phyloP scores from a whole-genome alignment of 176 grass and related monocot genomes.

The Tuctoria greenei region DNA sequence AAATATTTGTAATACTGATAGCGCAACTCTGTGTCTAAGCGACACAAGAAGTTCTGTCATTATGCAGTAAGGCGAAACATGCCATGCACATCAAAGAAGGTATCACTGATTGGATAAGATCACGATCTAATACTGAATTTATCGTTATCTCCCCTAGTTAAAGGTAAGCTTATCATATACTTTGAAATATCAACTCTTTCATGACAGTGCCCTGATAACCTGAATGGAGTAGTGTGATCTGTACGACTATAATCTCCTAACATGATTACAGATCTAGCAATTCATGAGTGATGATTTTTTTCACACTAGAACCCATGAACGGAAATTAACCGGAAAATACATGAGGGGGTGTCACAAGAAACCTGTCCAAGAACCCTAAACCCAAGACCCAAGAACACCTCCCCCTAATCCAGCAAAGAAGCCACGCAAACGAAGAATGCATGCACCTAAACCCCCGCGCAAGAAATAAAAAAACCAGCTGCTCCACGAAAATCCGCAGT shows the following conservation, averaged over 20 bases:
- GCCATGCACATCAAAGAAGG: not conserved
- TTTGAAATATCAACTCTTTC: too few species aligned
- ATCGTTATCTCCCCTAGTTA: not conserved
- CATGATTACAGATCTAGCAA: not conserved
- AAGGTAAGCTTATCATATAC: not conserved
- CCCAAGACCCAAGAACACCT: not conserved
- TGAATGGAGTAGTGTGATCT: not conserved
- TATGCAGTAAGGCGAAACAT: not conserved
- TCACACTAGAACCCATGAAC: too few species aligned
- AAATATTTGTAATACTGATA: not conserved
- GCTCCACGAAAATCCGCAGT: not conserved
- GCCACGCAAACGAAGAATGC: not conserved
- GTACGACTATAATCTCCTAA: too few species aligned
- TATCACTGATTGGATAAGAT: not conserved
- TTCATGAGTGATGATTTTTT: too few species aligned
- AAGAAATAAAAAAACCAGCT: not conserved
- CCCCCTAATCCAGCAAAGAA: not conserved
- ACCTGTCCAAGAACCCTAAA: conserved; percentile 5
- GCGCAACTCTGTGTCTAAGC: not conserved
- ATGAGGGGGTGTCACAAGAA: not conserved
- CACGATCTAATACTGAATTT: not conserved
- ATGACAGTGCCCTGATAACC: not conserved
- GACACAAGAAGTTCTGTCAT: not conserved
- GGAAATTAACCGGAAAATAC: not conserved
- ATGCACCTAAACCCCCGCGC: not conserved